These are phyloP conservation scores for Drechslerella coelobrocha DNA, from an alignment of 2,329 filamentous ascomycete genomes.

Conservation along the genomic window DNA sequence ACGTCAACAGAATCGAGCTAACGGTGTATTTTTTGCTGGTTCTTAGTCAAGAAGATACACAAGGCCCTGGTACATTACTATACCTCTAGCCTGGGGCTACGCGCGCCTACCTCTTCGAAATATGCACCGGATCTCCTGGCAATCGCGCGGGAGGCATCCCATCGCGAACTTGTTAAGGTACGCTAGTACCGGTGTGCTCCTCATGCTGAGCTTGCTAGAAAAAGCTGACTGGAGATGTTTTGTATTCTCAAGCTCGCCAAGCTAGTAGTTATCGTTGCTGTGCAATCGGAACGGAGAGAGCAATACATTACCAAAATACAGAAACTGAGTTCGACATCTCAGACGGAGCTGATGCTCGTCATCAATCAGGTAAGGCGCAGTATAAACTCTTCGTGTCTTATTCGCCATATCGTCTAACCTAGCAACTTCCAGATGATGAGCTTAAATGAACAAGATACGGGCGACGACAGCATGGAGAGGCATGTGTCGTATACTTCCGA, in stretches of 20 bases:
- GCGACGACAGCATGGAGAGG: constrained; percentile 35
- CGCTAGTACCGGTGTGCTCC: not conserved
- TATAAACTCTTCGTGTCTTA: not conserved
- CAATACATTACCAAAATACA: constrained; percentile 55
- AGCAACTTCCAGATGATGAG: constrained; percentile 53
- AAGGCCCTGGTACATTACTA: constrained; percentile 54
- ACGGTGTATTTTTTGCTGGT: not conserved
- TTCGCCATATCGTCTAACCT: not conserved
- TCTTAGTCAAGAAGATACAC: constrained; percentile 54
- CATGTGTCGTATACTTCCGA: constrained; percentile 45
- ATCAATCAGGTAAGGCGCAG: constrained; percentile 52
- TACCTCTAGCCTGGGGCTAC: constrained; percentile 53
- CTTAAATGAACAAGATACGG: constrained; percentile 44
- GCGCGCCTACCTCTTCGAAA: constrained; percentile 51
- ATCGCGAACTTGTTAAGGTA: constrained; percentile 54
- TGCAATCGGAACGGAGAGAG: constrained; percentile 54
- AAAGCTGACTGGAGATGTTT: not conserved
- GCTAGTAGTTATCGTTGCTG: constrained; percentile 55
- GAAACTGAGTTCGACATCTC: constrained; percentile 52
- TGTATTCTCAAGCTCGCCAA: constrained; percentile 51
- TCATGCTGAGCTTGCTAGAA: not conserved
- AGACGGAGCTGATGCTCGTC: constrained; percentile 55
- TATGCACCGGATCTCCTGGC: constrained; percentile 53
- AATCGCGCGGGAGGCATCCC: constrained; percentile 54
- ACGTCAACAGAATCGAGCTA: not conserved